Evolutionary conservation across 1,139 yeast species (phyloP), one percentile per base, ranked within the genome.

Genomic region (Candida frijolesensis): DNA sequence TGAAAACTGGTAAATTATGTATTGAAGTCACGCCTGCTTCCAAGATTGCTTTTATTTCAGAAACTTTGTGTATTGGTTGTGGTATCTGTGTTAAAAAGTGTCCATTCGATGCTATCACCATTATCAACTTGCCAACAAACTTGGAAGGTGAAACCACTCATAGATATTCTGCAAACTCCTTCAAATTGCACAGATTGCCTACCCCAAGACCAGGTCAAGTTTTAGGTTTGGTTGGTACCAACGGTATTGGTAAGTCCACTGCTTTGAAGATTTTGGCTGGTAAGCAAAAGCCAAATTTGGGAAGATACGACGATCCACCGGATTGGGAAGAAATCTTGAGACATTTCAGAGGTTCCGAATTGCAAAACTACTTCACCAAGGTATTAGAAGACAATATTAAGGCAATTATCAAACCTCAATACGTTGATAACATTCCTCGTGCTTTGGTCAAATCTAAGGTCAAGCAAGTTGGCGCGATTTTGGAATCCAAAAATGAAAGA

Each of bases 201-300:
- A 92, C 97, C 53, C 99, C 99, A 59, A 87, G 99, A 74, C 98
- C 99, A 6, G 99, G 98, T 53, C 99, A 94, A 74, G 99, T 94
- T 45, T 80, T 94, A 60, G 99, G 99, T 58, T 81, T 94, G 61
- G 99, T 94, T 46, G 99, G 99, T 66, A 89, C 98, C 53, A 94
- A 94, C 78, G 99, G 99, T 90, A 94, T 94, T 65, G 99, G 99
- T 63, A 94, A 94, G 69, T 88, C 96, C 11, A 94, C 99, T n/a
- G 99, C 99, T 10, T 80, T 94, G 66, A 94, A 94, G 76, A 92
- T 94, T 67, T 82, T 94, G 61, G 96, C 98, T n/a, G 99, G 98
- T 66, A 94, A 92, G 72, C 96, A 92, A 71, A 94, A 92, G 73
- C 99, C 99, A 58, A 94, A 94, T 68, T 78, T 94, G 70, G 99